Base-by-base conservation (phyloP, 2,329 filamentous ascomycete species). In the Setomelanomma holmii region DNA sequence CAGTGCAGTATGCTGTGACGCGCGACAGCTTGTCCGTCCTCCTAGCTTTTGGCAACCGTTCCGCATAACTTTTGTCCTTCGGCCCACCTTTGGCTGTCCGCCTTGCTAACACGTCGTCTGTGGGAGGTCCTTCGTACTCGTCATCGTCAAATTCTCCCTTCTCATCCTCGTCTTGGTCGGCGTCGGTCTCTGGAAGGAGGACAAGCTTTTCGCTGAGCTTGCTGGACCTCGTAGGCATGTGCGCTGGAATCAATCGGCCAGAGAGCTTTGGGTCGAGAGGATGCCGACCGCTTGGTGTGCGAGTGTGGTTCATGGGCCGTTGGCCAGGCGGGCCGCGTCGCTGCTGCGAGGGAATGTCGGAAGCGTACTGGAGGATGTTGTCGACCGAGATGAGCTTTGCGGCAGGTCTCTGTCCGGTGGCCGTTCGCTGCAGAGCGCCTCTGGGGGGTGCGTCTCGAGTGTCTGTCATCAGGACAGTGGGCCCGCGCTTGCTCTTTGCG, bases 171-270 rank as follows among this genome's bases (percentile, higher is more conserved):
- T 82, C 79, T 11, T 74, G 74, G 4, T 84, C 83, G 41, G 79
- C 78, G 12, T 82, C 78, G 1, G 92, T 89, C 69, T 97, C 93
- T 1, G 95, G 95, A 12, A 99, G 82, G 30, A 98, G 80, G 0
- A 99, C 95, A n/a, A 99, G 82, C 77, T 98, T 98, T 79, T 98
- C 91, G 74, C 91, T 96, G 59, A 96, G 89, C 75, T 98, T 97
- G 22, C 91, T 96, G 33, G 92, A 96, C 46, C 95, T 85, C 5
- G 91, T 89, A 0, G 93, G 95, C 61, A 97, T 80, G 59, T 85
- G 82, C 48, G 83, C 79, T 45, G 82, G 81, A 1, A 82, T 77
- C 40, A 85, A 73, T 77, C 84, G 80, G 10, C 84, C 82, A 38
- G 82, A 80, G 36, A 85, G 78, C 56, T 81, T 82, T 8, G 82